A percentile compares a stretch with the other conserved stretches of the same genome.
Conservation (phyloP, 2,329 filamentous ascomycete species). For the Alternaria dauci region DNA sequence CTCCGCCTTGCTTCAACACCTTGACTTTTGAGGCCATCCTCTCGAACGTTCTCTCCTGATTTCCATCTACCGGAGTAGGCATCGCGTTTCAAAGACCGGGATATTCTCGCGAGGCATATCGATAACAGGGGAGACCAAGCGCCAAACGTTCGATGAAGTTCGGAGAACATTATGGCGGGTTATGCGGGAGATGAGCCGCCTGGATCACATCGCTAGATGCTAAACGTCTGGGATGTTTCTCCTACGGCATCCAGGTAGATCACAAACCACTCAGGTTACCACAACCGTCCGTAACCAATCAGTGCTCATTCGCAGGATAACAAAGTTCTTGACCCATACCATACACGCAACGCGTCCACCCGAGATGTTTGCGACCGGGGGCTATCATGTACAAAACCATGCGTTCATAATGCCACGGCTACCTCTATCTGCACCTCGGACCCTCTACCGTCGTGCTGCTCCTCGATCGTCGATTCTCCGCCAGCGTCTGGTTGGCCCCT, state of each 20-base stretch:
- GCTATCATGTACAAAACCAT: not conserved
- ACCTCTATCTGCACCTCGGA: constrained; percentile 8
- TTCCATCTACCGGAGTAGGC: not conserved
- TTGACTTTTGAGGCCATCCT: not conserved
- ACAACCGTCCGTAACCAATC: constrained; percentile 19
- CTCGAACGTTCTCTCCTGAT: not conserved
- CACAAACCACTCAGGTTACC: constrained; percentile 17
- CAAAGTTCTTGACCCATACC: constrained; percentile 23
- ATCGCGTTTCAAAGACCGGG: constrained; percentile 9
- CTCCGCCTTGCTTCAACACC: not conserved
- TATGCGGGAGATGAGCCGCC: constrained; percentile 20
- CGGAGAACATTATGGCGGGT: constrained; percentile 18
- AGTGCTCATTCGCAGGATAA: constrained; percentile 2
- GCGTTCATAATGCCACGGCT: constrained; percentile 25
- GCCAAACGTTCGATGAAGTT: constrained; percentile 1
- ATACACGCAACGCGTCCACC: constrained; percentile 13
- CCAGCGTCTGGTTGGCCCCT: constrained; percentile 15
- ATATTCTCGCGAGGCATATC: not conserved
- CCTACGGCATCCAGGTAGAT: constrained; percentile 23
- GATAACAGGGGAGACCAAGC: constrained; percentile 18
- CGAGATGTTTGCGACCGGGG: constrained; percentile 23
- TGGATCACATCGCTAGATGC: constrained; percentile 24
- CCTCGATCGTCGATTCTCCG: constrained; percentile 14
- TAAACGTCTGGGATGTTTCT: constrained; percentile 31
- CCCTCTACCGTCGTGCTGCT: constrained; percentile 4